A percentile compares a stretch with the other conserved stretches of the same genome.
phyloP scores from a whole-genome alignment of 371 early-diverging fungal species.

The Rhizopus arrhizus region DNA sequence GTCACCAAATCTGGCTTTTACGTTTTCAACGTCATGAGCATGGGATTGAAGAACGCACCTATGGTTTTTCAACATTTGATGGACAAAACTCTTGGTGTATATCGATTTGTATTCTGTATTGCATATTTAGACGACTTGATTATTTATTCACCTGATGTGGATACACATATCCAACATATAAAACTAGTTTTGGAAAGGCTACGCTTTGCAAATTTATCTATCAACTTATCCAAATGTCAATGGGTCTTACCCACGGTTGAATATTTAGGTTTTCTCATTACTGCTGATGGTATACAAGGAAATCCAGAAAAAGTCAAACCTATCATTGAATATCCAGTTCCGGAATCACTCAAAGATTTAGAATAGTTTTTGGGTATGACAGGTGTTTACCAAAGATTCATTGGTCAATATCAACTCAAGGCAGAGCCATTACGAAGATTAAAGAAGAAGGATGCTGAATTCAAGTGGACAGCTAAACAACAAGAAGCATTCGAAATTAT shows the following conservation, averaged over 20 bases:
- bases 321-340: not conserved
- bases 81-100: too few species aligned
- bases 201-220: conserved; percentile 1
- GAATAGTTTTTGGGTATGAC: conserved; percentile 2
- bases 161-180: conserved; percentile 5
- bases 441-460: not conserved
- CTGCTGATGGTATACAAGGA: not conserved
- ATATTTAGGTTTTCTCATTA: conserved; percentile 1
- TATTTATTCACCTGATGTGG: conserved; percentile 3
- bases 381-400: conserved; percentile 1
- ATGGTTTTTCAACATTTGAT: too few species aligned
- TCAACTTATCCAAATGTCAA: conserved; percentile 5
- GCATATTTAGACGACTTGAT: too few species aligned
- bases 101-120: too few species aligned
- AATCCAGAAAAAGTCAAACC: conserved; percentile 1
- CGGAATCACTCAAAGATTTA: not conserved
- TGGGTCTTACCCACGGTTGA: too few species aligned
- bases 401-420: not conserved
- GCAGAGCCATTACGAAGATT: not conserved
- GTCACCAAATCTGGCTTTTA: too few species aligned
- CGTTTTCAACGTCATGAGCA: too few species aligned
- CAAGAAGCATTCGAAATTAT: not conserved
- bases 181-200: not conserved
- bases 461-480: conserved; percentile 2
- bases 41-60: too few species aligned